Base-by-base conservation (phyloP, 129 eudicot species). In the Tagetes erecta region DNA sequence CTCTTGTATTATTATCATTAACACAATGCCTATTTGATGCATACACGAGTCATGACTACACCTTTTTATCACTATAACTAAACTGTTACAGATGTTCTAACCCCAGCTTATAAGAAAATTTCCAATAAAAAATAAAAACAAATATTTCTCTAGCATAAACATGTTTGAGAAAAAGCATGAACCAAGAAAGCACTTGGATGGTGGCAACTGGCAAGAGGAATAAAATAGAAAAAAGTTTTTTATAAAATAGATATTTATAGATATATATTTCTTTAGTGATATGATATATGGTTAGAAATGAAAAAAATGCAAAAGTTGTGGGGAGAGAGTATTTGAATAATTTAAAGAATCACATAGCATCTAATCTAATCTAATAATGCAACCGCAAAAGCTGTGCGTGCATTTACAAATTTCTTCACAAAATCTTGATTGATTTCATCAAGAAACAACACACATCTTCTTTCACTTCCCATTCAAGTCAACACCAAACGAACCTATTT, bases 391-490 rank as follows among this genome's bases (percentile, higher is more conserved):
- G 59, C 31, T n/a, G 58, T 14, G 31, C 58, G 1, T 5, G 14
- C 34, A 47, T 13, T 9, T 47, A 44, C 8, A 8, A 9, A 9
- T n/a, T 47, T 47, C 52, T 47, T n/a, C 2, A 46, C 2, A 20
- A 42, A 42, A 42, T 42, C 47, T 10, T 5, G 0, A 42, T 42
- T 5, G 6, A 1, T 10, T 44, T 44, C 47, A 6, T 44, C 47
- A 44, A 44, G 47, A 44, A 44, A 6, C 47, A 44, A 44, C 47
- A 44, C 6, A 44, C 8, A 44, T 8, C 9, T 13, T 68, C 72
- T 47, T 11, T 57, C 64, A 57, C 64, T 57, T 57, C 13, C 58
- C 30, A 52, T 47, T 47, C 59, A 53, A 53, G 59, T 53, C 71
- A 66, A 64, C 12, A 58, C 37, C 64, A 36, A 70, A 70, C 47